Conservation (phyloP, 164 flowering plant genomes). For the Cinnamomum chago region DNA sequence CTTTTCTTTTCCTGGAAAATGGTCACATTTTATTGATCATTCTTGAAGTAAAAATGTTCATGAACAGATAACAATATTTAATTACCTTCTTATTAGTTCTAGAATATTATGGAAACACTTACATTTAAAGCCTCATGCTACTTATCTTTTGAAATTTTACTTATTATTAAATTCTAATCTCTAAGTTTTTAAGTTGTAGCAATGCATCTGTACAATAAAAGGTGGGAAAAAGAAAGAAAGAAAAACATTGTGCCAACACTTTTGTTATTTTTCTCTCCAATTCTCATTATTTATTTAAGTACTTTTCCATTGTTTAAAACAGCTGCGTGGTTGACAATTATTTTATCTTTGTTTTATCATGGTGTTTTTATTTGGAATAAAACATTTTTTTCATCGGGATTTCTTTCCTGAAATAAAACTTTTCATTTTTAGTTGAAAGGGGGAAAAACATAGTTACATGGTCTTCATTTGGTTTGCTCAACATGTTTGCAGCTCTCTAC, state of each 20-base stretch:
- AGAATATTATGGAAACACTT: background rate
- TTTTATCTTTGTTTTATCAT: background rate
- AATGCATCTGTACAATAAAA: background rate
- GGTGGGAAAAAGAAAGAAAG: background rate
- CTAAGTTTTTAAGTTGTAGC: background rate
- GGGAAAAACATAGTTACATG: no score
- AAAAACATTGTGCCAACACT: background rate
- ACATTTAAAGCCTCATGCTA: background rate
- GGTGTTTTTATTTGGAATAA: background rate
- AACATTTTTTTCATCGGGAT: background rate
- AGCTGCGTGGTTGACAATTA: background rate
- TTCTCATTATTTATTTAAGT: background rate
- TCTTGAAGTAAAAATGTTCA: background rate
- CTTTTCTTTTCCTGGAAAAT: no score
- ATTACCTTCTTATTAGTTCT: no score
- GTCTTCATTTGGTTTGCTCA: background rate
- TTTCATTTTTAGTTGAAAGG: background rate
- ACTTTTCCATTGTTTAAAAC: background rate
- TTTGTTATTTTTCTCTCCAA: background rate
- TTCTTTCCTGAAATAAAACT: background rate
- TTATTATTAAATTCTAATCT: background rate
- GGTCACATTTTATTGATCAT: background rate
- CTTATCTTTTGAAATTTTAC: background rate
- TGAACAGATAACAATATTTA: no score
- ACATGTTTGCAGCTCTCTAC: background rate